phyloP scores from a whole-genome alignment of 2,329 filamentous ascomycete genomes.

The Fusarium chlamydosporum region DNA sequence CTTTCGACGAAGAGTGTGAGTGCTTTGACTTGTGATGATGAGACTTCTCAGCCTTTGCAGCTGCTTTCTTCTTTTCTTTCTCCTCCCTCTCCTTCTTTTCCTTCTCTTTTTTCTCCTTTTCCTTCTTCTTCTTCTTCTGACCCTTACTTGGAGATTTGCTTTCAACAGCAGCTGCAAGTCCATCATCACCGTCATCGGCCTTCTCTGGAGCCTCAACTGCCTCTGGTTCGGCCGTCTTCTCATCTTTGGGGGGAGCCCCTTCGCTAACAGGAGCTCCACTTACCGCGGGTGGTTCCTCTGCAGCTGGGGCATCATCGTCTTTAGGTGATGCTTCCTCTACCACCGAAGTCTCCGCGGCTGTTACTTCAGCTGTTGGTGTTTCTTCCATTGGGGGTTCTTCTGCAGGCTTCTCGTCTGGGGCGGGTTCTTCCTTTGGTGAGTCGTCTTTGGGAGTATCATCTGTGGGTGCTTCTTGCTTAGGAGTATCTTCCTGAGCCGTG shows the following conservation, averaged over 20 bases:
- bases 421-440: constrained; percentile 11
- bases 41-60: constrained; percentile 39
- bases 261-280: constrained; percentile 13
- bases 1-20: constrained; percentile 36
- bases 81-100: constrained; percentile 35
- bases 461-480: constrained; percentile 16
- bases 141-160: constrained; percentile 44
- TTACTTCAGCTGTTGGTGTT: constrained; percentile 11
- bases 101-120: constrained; percentile 69
- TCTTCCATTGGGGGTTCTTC: constrained; percentile 5
- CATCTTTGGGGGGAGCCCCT: constrained; percentile 10
- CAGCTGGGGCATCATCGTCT: constrained; percentile 3
- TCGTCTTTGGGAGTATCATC: constrained; percentile 27
- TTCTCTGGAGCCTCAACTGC: constrained; percentile 13
- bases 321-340: constrained; percentile 11
- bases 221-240: constrained; percentile 10
- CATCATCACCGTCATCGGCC: constrained; percentile 30
- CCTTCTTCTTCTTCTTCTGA: constrained; percentile 45
- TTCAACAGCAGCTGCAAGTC: constrained; percentile 16
- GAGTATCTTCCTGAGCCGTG: constrained; percentile 11
- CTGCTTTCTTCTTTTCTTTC: constrained; percentile 39
- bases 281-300: constrained; percentile 10
- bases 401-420: constrained; percentile 9
- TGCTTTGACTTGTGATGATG: constrained; percentile 45
- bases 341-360: constrained; percentile 1